phyloP scores from a whole-genome alignment of 2,329 filamentous ascomycete genomes.

The Cercospora sojina region DNA sequence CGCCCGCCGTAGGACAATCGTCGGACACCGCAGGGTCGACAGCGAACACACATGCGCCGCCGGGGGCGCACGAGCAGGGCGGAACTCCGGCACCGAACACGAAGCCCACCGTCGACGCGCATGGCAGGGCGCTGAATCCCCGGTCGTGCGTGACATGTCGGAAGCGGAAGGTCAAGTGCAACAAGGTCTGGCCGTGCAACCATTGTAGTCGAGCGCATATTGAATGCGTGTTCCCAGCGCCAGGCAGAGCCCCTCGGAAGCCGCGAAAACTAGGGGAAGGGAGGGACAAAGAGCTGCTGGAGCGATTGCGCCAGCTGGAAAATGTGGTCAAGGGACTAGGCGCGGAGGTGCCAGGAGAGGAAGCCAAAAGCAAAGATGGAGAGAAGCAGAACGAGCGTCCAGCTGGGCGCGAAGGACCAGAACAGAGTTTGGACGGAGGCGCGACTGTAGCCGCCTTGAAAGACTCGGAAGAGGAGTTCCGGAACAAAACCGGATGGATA shows the following conservation, averaged over 20 bases:
- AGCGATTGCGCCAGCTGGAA: slow-evolving; percentile 69
- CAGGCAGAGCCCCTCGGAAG: slow-evolving; percentile 69
- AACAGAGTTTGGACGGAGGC: background rate
- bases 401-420: background rate
- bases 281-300: slow-evolving; percentile 63
- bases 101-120: slow-evolving; percentile 33
- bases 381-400: background rate
- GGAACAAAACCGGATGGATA: slow-evolving; percentile 29
- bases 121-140: slow-evolving; percentile 39
- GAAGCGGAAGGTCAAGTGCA: slow-evolving; percentile 69
- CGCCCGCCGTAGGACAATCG: background rate
- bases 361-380: slow-evolving; percentile 1
- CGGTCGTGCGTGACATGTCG: slow-evolving; percentile 55
- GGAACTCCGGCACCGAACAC: slow-evolving; percentile 6
- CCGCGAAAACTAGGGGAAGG: slow-evolving; percentile 64
- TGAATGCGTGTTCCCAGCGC: slow-evolving; percentile 71
- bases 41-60: slow-evolving; percentile 9
- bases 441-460: background rate
- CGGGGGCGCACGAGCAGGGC: slow-evolving; percentile 9
- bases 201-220: slow-evolving; percentile 71
- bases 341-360: slow-evolving; percentile 38
- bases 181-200: slow-evolving; percentile 73
- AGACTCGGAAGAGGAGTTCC: slow-evolving; percentile 21
- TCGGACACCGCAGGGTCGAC: background rate
- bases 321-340: slow-evolving; percentile 67